Evolutionary conservation across 768 basidiomycete genomes (phyloP).

Genomic region (Cantharellus anzutake): DNA sequence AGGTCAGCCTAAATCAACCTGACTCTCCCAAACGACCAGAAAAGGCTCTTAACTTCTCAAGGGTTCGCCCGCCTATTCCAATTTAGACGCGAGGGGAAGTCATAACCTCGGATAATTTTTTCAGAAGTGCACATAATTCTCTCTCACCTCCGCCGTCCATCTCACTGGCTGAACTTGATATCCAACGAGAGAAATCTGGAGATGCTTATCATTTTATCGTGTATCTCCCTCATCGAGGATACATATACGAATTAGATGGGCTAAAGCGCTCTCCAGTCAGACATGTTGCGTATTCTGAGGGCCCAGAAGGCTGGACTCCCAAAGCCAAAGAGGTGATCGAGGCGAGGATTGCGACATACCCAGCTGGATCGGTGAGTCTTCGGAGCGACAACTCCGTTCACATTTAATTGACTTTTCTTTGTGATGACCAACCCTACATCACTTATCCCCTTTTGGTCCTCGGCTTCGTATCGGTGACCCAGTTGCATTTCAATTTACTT

Average conservation of each 20-base stretch:
- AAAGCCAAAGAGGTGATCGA: conserved; percentile 68
- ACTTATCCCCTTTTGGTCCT: too few relatives aligned
- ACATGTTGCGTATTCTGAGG: conserved; percentile 54
- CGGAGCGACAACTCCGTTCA: not conserved
- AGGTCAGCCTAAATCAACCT: conserved; percentile 16
- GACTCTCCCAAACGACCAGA: not conserved
- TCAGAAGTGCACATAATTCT: conserved; percentile 75
- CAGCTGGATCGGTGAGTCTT: conserved; percentile 57
- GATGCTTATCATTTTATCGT: conserved; percentile 97
- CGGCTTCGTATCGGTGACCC: not conserved
- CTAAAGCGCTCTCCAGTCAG: conserved; percentile 59
- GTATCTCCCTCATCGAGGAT: conserved; percentile 69
- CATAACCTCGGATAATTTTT: conserved; percentile 63
- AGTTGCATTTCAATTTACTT: conserved; percentile 88
- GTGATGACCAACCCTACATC: not conserved
- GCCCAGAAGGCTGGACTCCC: conserved; percentile 66
- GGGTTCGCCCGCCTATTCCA: not conserved
- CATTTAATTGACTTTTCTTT: not conserved
- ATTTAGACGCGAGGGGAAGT: conserved; percentile 46
- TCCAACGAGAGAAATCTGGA: conserved; percentile 33
- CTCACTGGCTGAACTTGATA: conserved; percentile 64
- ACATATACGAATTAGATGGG: conserved; percentile 86
- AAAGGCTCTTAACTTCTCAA: not conserved
- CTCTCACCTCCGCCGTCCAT: conserved; percentile 82
- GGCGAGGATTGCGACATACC: conserved; percentile 77